Percentiles rank a stretch among this genome's conserved stretches.
Evolutionary conservation across 2,329 filamentous ascomycete genomes (phyloP).

Genomic region (Alternaria arbusti): DNA sequence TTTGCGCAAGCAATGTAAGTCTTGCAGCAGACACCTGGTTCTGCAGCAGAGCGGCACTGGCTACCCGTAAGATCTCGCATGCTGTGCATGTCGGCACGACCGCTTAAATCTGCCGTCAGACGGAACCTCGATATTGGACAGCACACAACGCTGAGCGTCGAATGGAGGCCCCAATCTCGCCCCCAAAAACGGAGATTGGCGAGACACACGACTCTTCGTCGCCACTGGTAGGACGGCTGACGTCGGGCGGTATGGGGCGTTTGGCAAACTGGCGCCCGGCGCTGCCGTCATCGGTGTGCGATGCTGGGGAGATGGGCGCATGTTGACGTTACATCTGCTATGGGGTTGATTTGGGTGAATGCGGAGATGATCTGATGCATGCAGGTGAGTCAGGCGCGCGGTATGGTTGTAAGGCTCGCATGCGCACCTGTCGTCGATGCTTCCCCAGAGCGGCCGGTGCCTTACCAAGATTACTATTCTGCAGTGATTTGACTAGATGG

Average conservation of each 20-base stretch:
- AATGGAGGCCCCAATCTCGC: neutral
- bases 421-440: neutral
- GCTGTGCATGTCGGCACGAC: slow-evolving; percentile 3
- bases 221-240: slow-evolving; percentile 18
- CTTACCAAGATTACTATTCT: neutral
- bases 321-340: neutral
- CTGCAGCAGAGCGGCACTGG: neutral
- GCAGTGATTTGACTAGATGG: neutral
- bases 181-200: neutral
- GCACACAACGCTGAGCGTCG: neutral
- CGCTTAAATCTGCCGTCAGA: neutral
- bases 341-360: neutral
- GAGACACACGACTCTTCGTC: neutral
- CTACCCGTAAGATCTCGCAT: slow-evolving; percentile 3
- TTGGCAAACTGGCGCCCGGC: slow-evolving; percentile 8
- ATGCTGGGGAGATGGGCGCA: slow-evolving; percentile 6
- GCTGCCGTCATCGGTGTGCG: slow-evolving; percentile 23
- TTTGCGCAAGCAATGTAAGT: neutral
- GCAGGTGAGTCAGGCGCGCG: neutral
- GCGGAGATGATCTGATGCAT: neutral
- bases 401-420: neutral
- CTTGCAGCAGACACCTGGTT: neutral
- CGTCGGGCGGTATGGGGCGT: slow-evolving; percentile 14
- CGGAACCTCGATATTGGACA: neutral
- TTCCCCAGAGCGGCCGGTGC: too few relatives aligned